Evolutionary conservation across 106 monocot genomes (phyloP).

Genomic region (Dendrobium officinale): DNA sequence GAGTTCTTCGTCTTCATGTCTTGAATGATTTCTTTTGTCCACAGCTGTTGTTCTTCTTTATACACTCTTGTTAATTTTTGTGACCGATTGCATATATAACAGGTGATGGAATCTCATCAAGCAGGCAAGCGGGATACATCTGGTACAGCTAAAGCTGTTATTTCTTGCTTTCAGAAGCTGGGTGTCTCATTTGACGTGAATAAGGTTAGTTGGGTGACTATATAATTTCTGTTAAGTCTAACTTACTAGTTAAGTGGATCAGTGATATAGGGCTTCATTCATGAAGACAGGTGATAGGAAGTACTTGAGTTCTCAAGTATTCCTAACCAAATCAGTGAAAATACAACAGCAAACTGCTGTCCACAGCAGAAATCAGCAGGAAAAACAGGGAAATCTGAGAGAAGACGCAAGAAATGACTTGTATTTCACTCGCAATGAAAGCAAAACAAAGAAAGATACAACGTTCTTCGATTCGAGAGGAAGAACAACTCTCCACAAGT

Average conservation of each 20-base stretch:
- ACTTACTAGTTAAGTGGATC: neutral
- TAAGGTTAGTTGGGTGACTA: conserved; percentile 26
- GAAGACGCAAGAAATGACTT: too few relatives aligned
- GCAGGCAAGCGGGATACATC: conserved; percentile 77
- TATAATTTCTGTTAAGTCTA: neutral
- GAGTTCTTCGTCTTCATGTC: neutral
- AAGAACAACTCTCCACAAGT: too few relatives aligned
- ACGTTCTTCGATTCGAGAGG: too few relatives aligned
- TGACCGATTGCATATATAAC: neutral
- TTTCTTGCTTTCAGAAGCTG: conserved; percentile 78
- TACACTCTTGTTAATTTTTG: neutral
- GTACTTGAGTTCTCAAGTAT: too few relatives aligned
- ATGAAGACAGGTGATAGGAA: neutral
- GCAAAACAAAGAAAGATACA: too few relatives aligned
- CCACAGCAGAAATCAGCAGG: too few relatives aligned
- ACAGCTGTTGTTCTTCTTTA: neutral
- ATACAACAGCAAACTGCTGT: too few relatives aligned
- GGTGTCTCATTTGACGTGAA: conserved; percentile 69
- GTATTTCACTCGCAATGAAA: too few relatives aligned
- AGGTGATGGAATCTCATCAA: conserved; percentile 98
- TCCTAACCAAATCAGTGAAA: too few relatives aligned
- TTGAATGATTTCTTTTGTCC: neutral
- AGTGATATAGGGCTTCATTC: neutral
- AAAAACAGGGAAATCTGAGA: too few relatives aligned
- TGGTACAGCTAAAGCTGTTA: conserved; percentile 83